Conservation (phyloP, 495 filamentous ascomycete genomes). For the Lasiosphaeria hispida region DNA sequence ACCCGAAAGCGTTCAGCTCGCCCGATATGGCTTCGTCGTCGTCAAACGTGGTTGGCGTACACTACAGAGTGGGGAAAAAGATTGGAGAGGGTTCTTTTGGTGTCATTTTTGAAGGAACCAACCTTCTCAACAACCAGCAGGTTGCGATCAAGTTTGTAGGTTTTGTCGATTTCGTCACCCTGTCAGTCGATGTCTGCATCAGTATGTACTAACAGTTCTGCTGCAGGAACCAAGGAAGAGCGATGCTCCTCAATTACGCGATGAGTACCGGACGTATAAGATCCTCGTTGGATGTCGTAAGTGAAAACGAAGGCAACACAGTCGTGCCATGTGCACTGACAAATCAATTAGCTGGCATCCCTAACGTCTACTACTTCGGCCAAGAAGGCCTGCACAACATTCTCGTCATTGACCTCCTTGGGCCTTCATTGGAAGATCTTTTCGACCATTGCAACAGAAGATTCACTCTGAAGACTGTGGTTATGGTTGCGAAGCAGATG, state of each 20-base stretch:
- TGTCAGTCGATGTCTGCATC: background rate
- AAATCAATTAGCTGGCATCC: conserved; percentile 73
- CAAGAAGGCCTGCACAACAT: conserved; percentile 99
- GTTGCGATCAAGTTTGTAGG: conserved; percentile 99
- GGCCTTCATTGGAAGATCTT: conserved; percentile 92
- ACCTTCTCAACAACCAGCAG: conserved; percentile 97
- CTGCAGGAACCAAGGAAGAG: conserved; percentile 93
- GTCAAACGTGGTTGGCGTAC: conserved; percentile 97
- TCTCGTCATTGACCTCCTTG: conserved; percentile 95
- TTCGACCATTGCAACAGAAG: conserved; percentile 97
- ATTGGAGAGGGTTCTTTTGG: conserved; percentile 99
- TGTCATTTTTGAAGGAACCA: conserved; percentile 98
- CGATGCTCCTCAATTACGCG: conserved; percentile 94
- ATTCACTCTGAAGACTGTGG: conserved; percentile 95
- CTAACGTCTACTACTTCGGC: conserved; percentile 99
- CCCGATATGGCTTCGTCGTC: conserved; percentile 83
- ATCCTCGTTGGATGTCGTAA: conserved; percentile 98
- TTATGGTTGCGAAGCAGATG: conserved; percentile 99
- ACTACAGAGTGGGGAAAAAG: conserved; percentile 99
- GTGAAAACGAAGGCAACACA: conserved; percentile 45
- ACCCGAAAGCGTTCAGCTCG: background rate
- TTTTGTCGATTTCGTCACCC: conserved; percentile 23
- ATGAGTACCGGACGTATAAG: conserved; percentile 99
- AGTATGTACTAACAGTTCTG: background rate
- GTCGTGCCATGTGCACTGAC: conserved; percentile 9